Evolutionary conservation across 306 rosid species (phyloP).

Genomic region (Psophocarpus tetragonolobus): DNA sequence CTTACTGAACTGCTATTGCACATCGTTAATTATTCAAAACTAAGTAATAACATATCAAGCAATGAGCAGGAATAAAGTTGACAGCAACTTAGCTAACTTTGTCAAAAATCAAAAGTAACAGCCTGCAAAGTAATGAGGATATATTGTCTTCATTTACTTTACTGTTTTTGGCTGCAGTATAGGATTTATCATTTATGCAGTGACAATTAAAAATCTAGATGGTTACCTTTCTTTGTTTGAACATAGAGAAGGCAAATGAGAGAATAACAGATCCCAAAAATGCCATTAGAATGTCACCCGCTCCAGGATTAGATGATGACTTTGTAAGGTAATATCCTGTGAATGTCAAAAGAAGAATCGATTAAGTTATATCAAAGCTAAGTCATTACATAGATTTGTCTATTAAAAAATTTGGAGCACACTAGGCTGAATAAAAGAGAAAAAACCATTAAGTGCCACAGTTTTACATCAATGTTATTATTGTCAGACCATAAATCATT

Average conservation of each 20-base stretch:
- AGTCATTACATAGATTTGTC: not conserved
- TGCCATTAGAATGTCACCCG: constrained; percentile 82
- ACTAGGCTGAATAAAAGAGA: not conserved
- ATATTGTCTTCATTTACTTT: not conserved
- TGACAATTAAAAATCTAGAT: constrained; percentile 2
- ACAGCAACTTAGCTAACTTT: not conserved
- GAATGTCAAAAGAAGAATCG: constrained; percentile 22
- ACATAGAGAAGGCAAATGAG: constrained; percentile 92
- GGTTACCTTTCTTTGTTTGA: constrained; percentile 78
- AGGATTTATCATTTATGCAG: not conserved
- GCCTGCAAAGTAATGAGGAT: not conserved
- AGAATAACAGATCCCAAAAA: constrained; percentile 89
- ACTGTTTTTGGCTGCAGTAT: not conserved
- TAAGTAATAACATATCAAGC: not conserved
- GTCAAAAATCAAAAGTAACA: constrained; percentile 1
- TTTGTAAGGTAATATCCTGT: constrained; percentile 74
- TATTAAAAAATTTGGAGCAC: not conserved
- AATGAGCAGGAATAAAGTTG: not conserved
- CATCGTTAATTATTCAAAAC: not conserved
- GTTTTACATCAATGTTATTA: not conserved
- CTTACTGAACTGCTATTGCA: not conserved
- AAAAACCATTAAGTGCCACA: constrained; percentile 1
- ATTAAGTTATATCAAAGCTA: not conserved
- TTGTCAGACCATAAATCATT: not conserved
- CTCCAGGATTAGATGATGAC: constrained; percentile 74